Percentiles rank a stretch among this genome's conserved stretches.
Evolutionary conservation across 2,329 filamentous ascomycete genomes (phyloP).

Genomic region (Pseudocercospora fuligena): DNA sequence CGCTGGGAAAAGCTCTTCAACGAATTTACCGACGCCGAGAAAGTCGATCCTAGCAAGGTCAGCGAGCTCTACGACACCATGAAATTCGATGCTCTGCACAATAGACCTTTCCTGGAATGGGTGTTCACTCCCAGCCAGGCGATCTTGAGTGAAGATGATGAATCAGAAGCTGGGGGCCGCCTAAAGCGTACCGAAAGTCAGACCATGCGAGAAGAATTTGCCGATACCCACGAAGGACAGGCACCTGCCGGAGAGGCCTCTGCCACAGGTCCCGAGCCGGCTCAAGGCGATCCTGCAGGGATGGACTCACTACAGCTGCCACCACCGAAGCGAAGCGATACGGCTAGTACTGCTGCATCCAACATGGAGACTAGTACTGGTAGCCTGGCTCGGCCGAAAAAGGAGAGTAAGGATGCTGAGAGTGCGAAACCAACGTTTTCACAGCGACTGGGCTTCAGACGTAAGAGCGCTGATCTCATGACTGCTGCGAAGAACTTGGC

Average conservation of each 20-base stretch:
- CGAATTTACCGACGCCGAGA: constrained; percentile 95
- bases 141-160: constrained; percentile 70
- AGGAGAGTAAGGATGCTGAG: constrained; percentile 19
- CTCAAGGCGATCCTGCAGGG: constrained; percentile 8
- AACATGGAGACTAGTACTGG: constrained; percentile 19
- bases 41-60: constrained; percentile 98
- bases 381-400: constrained; percentile 9
- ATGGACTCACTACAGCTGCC: constrained; percentile 27
- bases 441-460: constrained; percentile 58
- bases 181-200: constrained; percentile 40
- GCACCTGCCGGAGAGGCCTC: constrained; percentile 25
- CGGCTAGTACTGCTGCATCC: constrained; percentile 25
- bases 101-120: constrained; percentile 95
- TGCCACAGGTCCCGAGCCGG: neutral
- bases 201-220: constrained; percentile 39
- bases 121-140: constrained; percentile 85
- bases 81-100: constrained; percentile 98
- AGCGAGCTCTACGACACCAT: constrained; percentile 98
- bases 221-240: constrained; percentile 38
- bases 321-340: constrained; percentile 31
- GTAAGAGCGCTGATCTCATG: constrained; percentile 53
- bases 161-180: constrained; percentile 23
- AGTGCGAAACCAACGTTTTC: constrained; percentile 40
- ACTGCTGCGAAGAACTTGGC: constrained; percentile 24
- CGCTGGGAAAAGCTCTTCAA: constrained; percentile 98